Percentiles rank a stretch among this genome's conserved stretches.
phyloP scores from a whole-genome alignment of 768 basidiomycete species.

The Trametes sanguinea region DNA sequence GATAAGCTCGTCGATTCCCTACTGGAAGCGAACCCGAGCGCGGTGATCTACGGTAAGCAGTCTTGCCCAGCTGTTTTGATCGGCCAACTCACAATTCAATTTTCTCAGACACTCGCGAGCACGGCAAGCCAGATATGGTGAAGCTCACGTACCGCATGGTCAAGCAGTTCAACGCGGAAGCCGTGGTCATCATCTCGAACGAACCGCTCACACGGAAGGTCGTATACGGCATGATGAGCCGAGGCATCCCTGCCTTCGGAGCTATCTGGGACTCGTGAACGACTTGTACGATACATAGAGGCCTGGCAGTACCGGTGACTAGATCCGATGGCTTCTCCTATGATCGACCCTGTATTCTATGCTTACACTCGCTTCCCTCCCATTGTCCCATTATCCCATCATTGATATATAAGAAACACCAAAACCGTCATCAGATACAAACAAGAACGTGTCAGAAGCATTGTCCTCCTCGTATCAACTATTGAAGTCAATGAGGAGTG shows the following conservation, averaged over 20 bases:
- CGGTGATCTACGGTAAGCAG: slow-evolving; percentile 53
- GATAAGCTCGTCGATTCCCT: slow-evolving; percentile 56
- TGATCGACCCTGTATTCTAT: not conserved
- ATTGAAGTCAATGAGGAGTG: too few species aligned
- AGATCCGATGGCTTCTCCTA: not conserved
- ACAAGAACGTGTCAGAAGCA: too few species aligned
- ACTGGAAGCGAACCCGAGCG: slow-evolving; percentile 48
- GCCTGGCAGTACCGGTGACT: not conserved
- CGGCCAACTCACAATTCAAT: not conserved
- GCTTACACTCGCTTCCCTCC: not conserved
- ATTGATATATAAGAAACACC: not conserved
- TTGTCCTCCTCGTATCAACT: too few species aligned
- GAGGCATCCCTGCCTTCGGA: slow-evolving; percentile 58
- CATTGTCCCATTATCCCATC: not conserved
- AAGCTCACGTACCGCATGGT: slow-evolving; percentile 34
- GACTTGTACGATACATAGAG: not conserved
- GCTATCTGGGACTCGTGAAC: slow-evolving; percentile 58
- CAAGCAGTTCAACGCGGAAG: slow-evolving; percentile 38
- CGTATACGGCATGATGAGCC: slow-evolving; percentile 56
- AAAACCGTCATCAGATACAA: not conserved
- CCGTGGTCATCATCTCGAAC: slow-evolving; percentile 60
- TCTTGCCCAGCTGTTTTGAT: not conserved
- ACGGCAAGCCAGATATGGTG: slow-evolving; percentile 37
- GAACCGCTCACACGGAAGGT: slow-evolving; percentile 48
- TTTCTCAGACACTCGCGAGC: slow-evolving; percentile 29